Evolutionary conservation across 305 asterid genomes (phyloP), one percentile per base, ranked within the genome.

Genomic region (Fraxinus greggii): DNA sequence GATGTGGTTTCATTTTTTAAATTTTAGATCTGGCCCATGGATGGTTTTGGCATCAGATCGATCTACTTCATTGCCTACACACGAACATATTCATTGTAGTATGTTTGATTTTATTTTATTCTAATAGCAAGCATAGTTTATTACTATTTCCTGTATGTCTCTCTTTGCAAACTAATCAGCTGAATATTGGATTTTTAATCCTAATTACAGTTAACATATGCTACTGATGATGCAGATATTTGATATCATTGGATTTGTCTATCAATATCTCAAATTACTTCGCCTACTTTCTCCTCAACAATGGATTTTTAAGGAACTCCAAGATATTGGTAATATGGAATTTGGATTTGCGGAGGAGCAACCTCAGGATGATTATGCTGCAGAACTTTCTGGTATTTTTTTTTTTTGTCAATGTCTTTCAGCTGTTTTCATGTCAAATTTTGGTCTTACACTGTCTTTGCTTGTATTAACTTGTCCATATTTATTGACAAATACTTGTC

Each of bases 251-350:
- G 97, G 93, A 54, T 88, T 86, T 83, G 89, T 93, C 83, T 93
- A 96, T 90, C 98, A 96, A 90, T 96, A 94, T 89, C 91, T 96
- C 89, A 96, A 96, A 89, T 87, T 94, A 78, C 81, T 96, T 89
- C 91, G 86, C 74, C 92, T 90, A 89, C 88, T 83, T 86, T 84
- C 93, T 81, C 99, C 98, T 76, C 97, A 94, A 88, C 92, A 92
- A 86, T 96, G 99, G 99, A 91, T 94, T 83, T 96, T 93, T 85
- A 91, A 90, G 88, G 99, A 96, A 90, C 99, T 96, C 89, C 97
- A 94, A 80, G 94, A 92, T 88, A 94, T 94, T 85, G 98, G 89
- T 76, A 88, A 90, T 51, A 90, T 96, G 97, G 99, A 96, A 84
- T 96, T 96, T 79, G 89, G 92, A 86, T 96, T 92, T 90, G 95